Evolutionary conservation across 495 filamentous ascomycete genomes (phyloP), one percentile per base, ranked within the genome.

Genomic region (Aspergillus panamensis): DNA sequence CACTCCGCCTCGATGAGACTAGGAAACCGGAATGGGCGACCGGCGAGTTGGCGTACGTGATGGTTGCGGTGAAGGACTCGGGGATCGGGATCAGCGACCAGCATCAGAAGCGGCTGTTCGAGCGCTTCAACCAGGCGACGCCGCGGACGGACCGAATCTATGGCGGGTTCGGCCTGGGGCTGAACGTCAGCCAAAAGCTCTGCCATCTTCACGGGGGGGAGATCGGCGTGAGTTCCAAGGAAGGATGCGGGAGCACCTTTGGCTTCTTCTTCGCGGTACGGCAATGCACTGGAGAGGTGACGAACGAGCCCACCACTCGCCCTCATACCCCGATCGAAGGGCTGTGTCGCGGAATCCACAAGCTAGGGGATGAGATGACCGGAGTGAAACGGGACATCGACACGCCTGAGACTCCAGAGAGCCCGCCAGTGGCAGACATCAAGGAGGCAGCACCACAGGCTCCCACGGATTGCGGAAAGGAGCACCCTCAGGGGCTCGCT

Each of bases 131-230:
- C 3, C 90, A 94, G 71, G 87, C 88, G 0, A 87, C 81, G 20
- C 89, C 89, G 3, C 79, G 86, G 40, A 93, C 90, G 0, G 88
- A 93, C 55, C 82, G 89, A 1, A 82, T 87, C 37, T 95, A 94
- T 59, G 91, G 90, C 17, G 91, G 91, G 3, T 91, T 85, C 6
- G 91, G 91, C 0, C 78, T 96, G 3, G 91, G 91, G 0, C 76
- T 96, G 5, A 95, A 92, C 72, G 92, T 95, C 53, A 90, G 85
- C 30, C 77, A 88, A 37, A 83, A 86, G 53, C 73, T 96, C 8
- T 89, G 87, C 17, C 89, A 93, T 62, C 67, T 94, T 12, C 89
- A 92, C 73, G 90, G 90, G 19, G 91, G 91, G 6, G 87, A 91
- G 57, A 92, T 95, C 55, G 90, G 89, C 2, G 89, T 94, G 1